Evolutionary conservation across 2,329 filamentous ascomycete species (phyloP).

Genomic region (Phaeomoniella chlamydospora): DNA sequence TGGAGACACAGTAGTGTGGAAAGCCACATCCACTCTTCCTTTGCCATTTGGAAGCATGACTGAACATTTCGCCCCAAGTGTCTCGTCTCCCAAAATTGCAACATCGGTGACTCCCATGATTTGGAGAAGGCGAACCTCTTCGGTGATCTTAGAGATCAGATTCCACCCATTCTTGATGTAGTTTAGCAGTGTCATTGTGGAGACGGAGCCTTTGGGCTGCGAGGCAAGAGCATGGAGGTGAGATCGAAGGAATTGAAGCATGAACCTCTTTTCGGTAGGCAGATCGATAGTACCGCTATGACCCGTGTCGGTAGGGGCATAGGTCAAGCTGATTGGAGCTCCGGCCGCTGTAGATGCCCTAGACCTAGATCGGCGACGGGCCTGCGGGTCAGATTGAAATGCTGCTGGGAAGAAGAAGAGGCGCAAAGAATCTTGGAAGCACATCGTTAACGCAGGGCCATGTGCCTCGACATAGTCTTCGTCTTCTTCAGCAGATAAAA

Average conservation of each 20-base stretch:
- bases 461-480: constrained; percentile 9
- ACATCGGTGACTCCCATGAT: constrained; percentile 26
- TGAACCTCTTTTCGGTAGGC: constrained; percentile 23
- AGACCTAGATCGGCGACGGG: constrained; percentile 10
- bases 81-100: constrained; percentile 13
- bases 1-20: constrained; percentile 6
- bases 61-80: constrained; percentile 9
- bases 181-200: constrained; percentile 22
- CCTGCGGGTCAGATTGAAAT: constrained; percentile 14
- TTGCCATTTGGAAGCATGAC: constrained; percentile 6
- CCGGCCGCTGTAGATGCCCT: constrained; percentile 10
- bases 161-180: constrained; percentile 29
- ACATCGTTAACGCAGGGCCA: constrained; percentile 23
- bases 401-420: constrained; percentile 25
- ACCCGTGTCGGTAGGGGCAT: constrained; percentile 12
- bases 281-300: constrained; percentile 8
- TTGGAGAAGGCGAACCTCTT: constrained; percentile 28
- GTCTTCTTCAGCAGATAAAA: constrained; percentile 19
- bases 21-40: constrained; percentile 12
- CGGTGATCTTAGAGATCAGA: constrained; percentile 20
- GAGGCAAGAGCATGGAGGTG: constrained; percentile 17
- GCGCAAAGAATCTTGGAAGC: constrained; percentile 24
- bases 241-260: constrained; percentile 24
- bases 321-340: constrained; percentile 20
- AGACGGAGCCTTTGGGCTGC: constrained; percentile 18